These are phyloP conservation scores for Eutypa lata DNA, from an alignment of 2,329 filamentous ascomycete species.

Conservation along the genomic window DNA sequence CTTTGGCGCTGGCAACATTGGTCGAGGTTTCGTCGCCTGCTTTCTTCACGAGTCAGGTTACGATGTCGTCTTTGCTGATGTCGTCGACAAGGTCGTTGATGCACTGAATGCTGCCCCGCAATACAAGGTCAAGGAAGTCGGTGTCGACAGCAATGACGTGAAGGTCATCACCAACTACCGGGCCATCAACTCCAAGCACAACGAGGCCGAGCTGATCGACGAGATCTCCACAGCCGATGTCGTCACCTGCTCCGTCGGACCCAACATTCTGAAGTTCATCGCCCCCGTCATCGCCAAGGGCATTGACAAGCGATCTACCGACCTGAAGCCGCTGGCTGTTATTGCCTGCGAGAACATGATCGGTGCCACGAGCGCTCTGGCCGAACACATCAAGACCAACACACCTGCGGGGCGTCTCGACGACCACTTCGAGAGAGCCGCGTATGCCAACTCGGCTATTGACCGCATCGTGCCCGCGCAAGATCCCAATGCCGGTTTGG, in stretches of 20 bases:
- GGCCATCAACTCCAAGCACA: slow-evolving; percentile 88
- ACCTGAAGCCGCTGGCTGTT: slow-evolving; percentile 71
- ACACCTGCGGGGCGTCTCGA: slow-evolving; percentile 65
- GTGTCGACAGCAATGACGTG: slow-evolving; percentile 73
- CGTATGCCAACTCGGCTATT: slow-evolving; percentile 96
- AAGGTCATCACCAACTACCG: slow-evolving; percentile 93
- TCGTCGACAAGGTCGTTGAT: slow-evolving; percentile 80
- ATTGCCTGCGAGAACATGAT: slow-evolving; percentile 99
- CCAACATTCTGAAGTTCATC: slow-evolving; percentile 94
- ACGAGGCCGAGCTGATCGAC: slow-evolving; percentile 76
- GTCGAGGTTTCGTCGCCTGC: slow-evolving; percentile 81
- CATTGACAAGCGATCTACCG: slow-evolving; percentile 70
- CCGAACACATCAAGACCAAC: slow-evolving; percentile 76
- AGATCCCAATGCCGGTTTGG: slow-evolving; percentile 72
- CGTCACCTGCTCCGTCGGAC: slow-evolving; percentile 95
- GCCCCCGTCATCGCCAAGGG: slow-evolving; percentile 94
- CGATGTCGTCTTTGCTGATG: slow-evolving; percentile 94
- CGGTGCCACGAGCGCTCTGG: slow-evolving; percentile 85
- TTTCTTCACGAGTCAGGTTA: slow-evolving; percentile 94
- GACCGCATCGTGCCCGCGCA: slow-evolving; percentile 97
- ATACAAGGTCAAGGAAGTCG: slow-evolving; percentile 93
- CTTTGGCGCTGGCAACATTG: slow-evolving; percentile 85
- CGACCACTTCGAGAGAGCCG: slow-evolving; percentile 69
- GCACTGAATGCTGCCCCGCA: slow-evolving; percentile 69
- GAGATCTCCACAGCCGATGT: slow-evolving; percentile 86